Evolutionary conservation across 148 eudicot genomes (phyloP), one percentile per base, ranked within the genome.

Genomic region (Diospyros lotus): DNA sequence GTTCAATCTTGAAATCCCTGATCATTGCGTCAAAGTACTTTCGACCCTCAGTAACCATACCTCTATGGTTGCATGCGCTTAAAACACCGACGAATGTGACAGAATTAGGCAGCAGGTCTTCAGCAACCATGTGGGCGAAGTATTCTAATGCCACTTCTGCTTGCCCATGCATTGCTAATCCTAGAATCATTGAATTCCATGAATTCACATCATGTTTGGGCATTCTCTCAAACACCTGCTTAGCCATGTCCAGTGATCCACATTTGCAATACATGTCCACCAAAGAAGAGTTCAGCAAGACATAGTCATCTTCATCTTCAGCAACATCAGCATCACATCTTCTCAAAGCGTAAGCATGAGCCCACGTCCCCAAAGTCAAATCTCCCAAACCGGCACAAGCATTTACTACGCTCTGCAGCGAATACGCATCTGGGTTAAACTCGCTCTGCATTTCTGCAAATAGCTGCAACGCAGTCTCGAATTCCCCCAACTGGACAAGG

Each of bases 191-290:
- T 9, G 84, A 72, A 74, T 90, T 92, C 95, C 95, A 93, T n/a
- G 93, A 83, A 79, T 78, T 86, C 4, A 89, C 79, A 64, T 93
- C 91, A 15, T 82, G 86, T 40, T 72, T 79, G 17, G 5, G 39
- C 93, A 93, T 90, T 73, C 80, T 58, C 64, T 87, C 78, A 71
- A 93, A 90, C 28, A 90, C 90, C 64, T 86, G 90, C 11, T 71
- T 42, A 61, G 86, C 93, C 78, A 86, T 82, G 2, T 82, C 86
- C 76, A 87, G 51, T 65, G 81, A 79, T 73, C 96, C 93, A 69
- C 91, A 90, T 79, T 93, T 90, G 79, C 87, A 84, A 64, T 89
- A 93, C 93, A 90, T 90, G 18, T 90, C 93, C 59, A 93, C 76
- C 75, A 93, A 53, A 15, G 87, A 81, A 66, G 85, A 89, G 39